Conservation (phyloP, 2,329 filamentous ascomycete species). For the Alternaria rosae region DNA sequence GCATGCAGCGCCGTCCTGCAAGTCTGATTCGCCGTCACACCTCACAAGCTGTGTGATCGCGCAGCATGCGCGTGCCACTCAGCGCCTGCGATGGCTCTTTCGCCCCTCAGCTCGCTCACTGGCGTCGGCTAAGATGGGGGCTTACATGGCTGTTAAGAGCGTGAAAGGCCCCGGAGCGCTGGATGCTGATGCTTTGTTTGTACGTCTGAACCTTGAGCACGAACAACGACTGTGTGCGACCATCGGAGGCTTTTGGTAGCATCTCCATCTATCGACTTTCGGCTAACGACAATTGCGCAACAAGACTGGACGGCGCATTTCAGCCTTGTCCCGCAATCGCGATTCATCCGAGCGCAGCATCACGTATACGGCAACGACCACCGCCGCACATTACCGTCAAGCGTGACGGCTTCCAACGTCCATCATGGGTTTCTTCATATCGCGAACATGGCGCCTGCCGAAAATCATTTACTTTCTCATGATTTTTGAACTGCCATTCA, state of each 20-base stretch:
- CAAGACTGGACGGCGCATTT: neutral
- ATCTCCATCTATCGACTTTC: neutral
- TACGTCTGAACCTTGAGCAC: constrained; percentile 7
- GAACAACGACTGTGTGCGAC: constrained; percentile 21
- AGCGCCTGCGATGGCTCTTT: constrained; percentile 38
- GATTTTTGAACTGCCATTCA: constrained; percentile 69
- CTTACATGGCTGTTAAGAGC: constrained; percentile 34
- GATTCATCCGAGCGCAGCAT: constrained; percentile 9
- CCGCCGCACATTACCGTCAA: constrained; percentile 2
- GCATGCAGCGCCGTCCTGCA: constrained; percentile 10
- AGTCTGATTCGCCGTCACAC: constrained; percentile 34
- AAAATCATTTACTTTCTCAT: constrained; percentile 65
- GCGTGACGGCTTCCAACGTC: neutral
- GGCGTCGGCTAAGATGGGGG: constrained; percentile 25
- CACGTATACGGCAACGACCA: neutral
- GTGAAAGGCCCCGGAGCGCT: constrained; percentile 24
- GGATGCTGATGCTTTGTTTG: constrained; percentile 11
- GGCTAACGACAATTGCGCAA: constrained; percentile 1
- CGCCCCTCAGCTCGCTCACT: constrained; percentile 27
- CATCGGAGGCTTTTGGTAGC: constrained; percentile 8
- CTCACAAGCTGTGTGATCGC: constrained; percentile 39
- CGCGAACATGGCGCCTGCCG: constrained; percentile 63
- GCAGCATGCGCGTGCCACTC: constrained; percentile 40
- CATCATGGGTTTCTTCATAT: constrained; percentile 58
- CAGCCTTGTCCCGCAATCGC: constrained; percentile 9